phyloP scores from a whole-genome alignment of 306 rosid genomes.

The Vachellia pachyceras region DNA sequence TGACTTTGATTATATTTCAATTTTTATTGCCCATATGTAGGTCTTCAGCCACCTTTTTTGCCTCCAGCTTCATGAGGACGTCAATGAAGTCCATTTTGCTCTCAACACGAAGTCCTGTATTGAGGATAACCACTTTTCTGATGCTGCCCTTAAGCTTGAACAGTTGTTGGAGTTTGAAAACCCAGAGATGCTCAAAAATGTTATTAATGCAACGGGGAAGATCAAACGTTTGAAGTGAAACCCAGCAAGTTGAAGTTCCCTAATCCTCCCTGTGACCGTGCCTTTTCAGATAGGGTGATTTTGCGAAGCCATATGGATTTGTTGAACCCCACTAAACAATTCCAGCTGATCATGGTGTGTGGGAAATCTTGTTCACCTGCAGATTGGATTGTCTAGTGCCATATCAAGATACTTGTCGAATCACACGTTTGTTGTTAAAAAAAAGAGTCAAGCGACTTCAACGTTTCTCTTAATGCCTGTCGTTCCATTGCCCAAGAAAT shows the following conservation, averaged over 20 bases:
- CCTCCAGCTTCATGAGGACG: constrained; percentile 89
- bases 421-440: not conserved
- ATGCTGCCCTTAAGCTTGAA: constrained; percentile 69
- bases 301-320: constrained; percentile 26
- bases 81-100: constrained; percentile 86
- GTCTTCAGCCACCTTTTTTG: constrained; percentile 75
- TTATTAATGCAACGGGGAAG: constrained; percentile 61
- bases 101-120: constrained; percentile 62
- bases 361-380: constrained; percentile 9
- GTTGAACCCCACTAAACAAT: not conserved
- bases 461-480: not conserved
- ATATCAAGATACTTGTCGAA: constrained; percentile 1
- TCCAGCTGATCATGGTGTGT: not conserved
- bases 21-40: constrained; percentile 49
- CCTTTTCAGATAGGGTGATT: constrained; percentile 1
- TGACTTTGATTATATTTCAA: constrained; percentile 4
- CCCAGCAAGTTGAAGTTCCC: not conserved
- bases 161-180: constrained; percentile 70
- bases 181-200: constrained; percentile 71
- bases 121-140: constrained; percentile 54
- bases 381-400: constrained; percentile 10
- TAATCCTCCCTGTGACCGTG: not conserved
- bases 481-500: not conserved
- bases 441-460: constrained; percentile 11
- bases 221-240: constrained; percentile 67